Percentiles rank a stretch among this genome's conserved stretches.
Conservation (phyloP, 2,329 filamentous ascomycete species). For the Zalaria obscura region DNA sequence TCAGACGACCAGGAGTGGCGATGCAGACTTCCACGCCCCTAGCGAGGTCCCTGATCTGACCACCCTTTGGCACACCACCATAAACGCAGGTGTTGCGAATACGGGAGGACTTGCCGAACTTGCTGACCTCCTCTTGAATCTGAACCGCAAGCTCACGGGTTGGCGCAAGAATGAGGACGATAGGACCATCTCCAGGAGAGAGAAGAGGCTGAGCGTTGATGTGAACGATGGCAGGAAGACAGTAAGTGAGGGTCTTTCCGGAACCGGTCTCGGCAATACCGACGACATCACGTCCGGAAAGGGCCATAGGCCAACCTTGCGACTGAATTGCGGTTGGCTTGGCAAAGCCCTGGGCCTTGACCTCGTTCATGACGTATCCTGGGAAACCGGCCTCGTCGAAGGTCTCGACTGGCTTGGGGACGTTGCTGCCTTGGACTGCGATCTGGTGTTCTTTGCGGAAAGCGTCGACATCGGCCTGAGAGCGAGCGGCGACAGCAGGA, state of each 20-base stretch:
- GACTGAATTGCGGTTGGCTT: constrained; percentile 93
- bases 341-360: constrained; percentile 94
- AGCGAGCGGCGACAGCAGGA: constrained; percentile 59
- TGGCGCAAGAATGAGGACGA: constrained; percentile 88
- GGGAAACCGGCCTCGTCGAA: constrained; percentile 98
- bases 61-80: constrained; percentile 94
- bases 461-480: constrained; percentile 65
- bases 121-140: constrained; percentile 97
- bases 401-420: constrained; percentile 88
- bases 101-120: constrained; percentile 94
- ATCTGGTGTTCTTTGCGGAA: constrained; percentile 83
- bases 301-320: constrained; percentile 97
- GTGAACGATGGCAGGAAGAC: constrained; percentile 93
- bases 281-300: constrained; percentile 93
- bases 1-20: constrained; percentile 90
- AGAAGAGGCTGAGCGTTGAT: constrained; percentile 98
- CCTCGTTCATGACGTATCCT: constrained; percentile 92
- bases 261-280: constrained; percentile 99
- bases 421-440: constrained; percentile 61
- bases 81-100: constrained; percentile 99
- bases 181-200: constrained; percentile 86
- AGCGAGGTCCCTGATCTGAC: constrained; percentile 87
- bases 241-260: constrained; percentile 98
- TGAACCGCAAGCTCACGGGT: constrained; percentile 97
- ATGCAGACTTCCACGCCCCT: constrained; percentile 98